phyloP scores from a whole-genome alignment of 129 eudicot species.

The Chrysanthemum makinoi region DNA sequence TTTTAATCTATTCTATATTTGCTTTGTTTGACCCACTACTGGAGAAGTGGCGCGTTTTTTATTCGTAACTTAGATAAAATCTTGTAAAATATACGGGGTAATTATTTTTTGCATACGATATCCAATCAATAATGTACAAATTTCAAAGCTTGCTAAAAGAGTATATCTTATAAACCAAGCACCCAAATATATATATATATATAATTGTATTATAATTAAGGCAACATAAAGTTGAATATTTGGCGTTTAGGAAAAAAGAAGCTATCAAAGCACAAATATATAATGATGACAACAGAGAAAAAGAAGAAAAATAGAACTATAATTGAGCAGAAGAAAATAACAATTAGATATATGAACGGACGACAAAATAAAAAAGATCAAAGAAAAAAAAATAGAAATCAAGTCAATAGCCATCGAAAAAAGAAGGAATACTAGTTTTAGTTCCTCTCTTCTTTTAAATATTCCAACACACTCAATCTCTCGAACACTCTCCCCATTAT shows the following conservation, averaged over 20 bases:
- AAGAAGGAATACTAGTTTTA: not conserved
- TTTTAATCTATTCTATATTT: no score
- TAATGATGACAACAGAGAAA: not conserved
- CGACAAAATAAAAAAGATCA: not conserved
- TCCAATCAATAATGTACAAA: not conserved
- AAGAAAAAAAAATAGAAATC: not conserved
- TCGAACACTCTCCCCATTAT: not conserved
- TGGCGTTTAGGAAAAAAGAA: not conserved
- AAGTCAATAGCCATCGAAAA: not conserved
- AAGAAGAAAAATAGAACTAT: not conserved
- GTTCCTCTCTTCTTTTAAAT: not conserved
- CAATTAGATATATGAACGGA: not conserved
- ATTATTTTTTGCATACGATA: no score
- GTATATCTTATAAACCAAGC: not conserved
- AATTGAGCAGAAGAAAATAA: not conserved
- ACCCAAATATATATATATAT: not conserved
- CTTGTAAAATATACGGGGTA: no score
- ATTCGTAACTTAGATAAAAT: no score
- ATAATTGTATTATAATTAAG: not conserved
- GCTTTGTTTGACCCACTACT: no score
- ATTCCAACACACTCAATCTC: not conserved
- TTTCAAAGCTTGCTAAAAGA: not conserved
- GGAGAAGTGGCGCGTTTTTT: no score
- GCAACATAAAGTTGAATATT: not conserved
- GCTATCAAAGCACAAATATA: constrained; percentile 13